Evolutionary conservation across 768 basidiomycete species (phyloP).

Genomic region (Suillus hirtellus): DNA sequence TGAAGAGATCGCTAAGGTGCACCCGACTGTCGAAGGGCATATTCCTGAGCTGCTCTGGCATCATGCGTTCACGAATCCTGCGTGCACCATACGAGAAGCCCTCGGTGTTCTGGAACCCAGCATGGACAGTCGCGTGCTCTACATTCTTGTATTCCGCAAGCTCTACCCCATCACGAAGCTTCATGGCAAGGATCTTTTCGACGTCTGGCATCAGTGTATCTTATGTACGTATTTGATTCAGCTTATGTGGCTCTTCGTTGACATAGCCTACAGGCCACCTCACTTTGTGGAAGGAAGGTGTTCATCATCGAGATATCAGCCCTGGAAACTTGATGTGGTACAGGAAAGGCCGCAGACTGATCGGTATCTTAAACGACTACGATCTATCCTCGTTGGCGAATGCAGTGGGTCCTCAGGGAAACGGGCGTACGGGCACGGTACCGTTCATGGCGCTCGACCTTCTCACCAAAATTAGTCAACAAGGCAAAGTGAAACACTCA

Average conservation of each 20-base stretch:
- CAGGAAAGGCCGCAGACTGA: neutral
- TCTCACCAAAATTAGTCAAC: too few relatives aligned
- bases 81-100: neutral
- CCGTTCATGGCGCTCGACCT: too few relatives aligned
- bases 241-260: neutral
- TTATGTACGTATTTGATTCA: neutral
- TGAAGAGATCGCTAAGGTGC: neutral
- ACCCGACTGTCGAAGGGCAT: neutral
- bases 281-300: too few relatives aligned
- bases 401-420: neutral
- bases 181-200: neutral
- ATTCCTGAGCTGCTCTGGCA: neutral
- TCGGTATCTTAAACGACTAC: conserved; percentile 21
- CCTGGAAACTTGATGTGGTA: conserved; percentile 18
- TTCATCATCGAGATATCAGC: too few relatives aligned
- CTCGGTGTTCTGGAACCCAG: neutral
- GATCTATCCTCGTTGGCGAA: conserved; percentile 7
- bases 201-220: too few relatives aligned
- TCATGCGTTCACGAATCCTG: neutral
- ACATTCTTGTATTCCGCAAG: conserved; percentile 1
- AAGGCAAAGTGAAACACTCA: too few relatives aligned
- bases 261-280: neutral
- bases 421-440: neutral
- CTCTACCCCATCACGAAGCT: neutral
- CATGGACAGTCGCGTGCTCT: neutral